Conservation (phyloP, 2,329 filamentous ascomycete genomes). For the Grosmannia penicillata region DNA sequence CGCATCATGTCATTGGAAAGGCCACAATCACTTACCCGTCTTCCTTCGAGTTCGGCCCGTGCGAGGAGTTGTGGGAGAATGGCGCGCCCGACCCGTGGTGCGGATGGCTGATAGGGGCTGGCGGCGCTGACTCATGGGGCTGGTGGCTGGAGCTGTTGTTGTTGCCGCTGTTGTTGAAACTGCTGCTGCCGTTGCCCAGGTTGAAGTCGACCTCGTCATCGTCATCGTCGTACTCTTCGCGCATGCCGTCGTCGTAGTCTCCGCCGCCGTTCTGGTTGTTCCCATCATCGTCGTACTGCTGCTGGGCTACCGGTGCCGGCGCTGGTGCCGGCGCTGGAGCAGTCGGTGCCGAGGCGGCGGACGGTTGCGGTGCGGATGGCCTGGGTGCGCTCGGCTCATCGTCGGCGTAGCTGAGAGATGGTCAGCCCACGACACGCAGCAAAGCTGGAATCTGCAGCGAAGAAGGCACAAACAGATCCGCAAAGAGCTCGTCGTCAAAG, state of each 20-base stretch:
- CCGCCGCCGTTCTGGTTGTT: constrained; percentile 12
- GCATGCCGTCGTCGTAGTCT: constrained; percentile 13
- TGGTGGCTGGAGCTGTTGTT: constrained; percentile 6
- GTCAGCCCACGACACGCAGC: constrained; percentile 5
- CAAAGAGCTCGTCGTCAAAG: constrained; percentile 80
- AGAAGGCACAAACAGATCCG: constrained; percentile 56
- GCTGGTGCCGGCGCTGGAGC: constrained; percentile 1
- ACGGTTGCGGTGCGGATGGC: background rate
- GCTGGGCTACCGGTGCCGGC: background rate
- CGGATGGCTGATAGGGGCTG: background rate
- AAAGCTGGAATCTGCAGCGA: background rate
- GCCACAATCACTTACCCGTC: constrained; percentile 56
- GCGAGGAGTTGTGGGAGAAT: too few species aligned
- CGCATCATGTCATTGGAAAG: too few species aligned
- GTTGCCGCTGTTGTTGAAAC: constrained; percentile 12
- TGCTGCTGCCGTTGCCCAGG: constrained; percentile 25
- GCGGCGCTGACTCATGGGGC: constrained; percentile 4
- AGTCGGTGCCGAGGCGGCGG: constrained; percentile 6
- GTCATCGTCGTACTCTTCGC: constrained; percentile 30
- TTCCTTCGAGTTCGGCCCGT: constrained; percentile 65
- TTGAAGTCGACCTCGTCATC: constrained; percentile 42
- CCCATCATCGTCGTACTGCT: constrained; percentile 15
- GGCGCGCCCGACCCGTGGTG: constrained; percentile 8
- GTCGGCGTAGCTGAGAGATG: constrained; percentile 41
- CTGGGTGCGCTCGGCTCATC: constrained; percentile 32